phyloP scores from a whole-genome alignment of 177 flowering plant genomes.

The Vitis hybrid region DNA sequence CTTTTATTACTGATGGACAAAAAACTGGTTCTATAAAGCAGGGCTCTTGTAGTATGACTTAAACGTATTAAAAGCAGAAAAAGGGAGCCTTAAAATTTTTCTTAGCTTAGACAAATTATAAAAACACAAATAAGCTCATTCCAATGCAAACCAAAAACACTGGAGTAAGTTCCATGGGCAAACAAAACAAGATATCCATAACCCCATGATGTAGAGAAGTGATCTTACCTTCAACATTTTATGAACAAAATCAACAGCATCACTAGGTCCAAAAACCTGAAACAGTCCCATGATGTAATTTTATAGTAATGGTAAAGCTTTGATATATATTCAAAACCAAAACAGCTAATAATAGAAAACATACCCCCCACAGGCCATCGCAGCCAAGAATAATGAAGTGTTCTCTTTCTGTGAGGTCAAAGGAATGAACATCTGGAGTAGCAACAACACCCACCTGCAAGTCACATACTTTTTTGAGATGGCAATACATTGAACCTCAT shows the following conservation, averaged over 20 bases:
- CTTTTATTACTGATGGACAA: too few relatives aligned
- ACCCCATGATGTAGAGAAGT: background rate
- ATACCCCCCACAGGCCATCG: constrained; percentile 98
- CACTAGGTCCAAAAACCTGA: constrained; percentile 91
- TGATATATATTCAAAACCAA: background rate
- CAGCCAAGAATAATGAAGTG: constrained; percentile 93
- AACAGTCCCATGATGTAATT: background rate
- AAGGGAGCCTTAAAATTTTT: too few relatives aligned
- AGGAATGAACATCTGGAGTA: constrained; percentile 83
- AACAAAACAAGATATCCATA: background rate
- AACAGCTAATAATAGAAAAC: constrained; percentile 7
- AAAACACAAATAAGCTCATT: too few relatives aligned
- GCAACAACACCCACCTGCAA: constrained; percentile 86
- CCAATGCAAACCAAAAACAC: background rate
- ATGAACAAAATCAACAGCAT: constrained; percentile 85
- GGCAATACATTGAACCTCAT: constrained; percentile 2
- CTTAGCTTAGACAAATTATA: too few relatives aligned
- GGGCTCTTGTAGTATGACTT: too few relatives aligned
- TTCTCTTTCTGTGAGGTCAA: constrained; percentile 82
- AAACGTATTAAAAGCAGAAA: too few relatives aligned
- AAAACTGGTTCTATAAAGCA: too few relatives aligned
- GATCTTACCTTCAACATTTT: constrained; percentile 64
- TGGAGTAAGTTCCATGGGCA: background rate
- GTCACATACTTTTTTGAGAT: constrained; percentile 8
- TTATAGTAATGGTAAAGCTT: too few relatives aligned